A percentile compares a stretch with the other conserved stretches of the same genome.
Evolutionary conservation across 2,329 filamentous ascomycete species (phyloP).

Genomic region (Dactylella cylindrospora): DNA sequence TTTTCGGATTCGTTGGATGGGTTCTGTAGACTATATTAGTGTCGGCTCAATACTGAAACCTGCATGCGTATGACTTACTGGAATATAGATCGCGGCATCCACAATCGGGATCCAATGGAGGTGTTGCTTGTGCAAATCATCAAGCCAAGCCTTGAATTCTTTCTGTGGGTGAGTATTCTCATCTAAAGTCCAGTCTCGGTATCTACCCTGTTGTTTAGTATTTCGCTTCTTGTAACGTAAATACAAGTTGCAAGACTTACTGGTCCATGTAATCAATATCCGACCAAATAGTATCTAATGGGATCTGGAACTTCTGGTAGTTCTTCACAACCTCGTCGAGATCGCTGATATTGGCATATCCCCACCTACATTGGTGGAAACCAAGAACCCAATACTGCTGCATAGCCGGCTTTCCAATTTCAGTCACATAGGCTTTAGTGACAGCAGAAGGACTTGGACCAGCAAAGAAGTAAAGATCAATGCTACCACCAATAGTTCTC

Average conservation of each 20-base stretch:
- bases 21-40: conserved; percentile 1
- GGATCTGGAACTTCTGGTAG: conserved; percentile 66
- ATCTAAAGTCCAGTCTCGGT: conserved; percentile 66
- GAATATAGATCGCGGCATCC: conserved; percentile 61
- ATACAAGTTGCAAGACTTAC: background rate
- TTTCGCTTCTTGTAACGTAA: too few relatives aligned
- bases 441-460: conserved; percentile 56
- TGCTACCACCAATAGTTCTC: conserved; percentile 72
- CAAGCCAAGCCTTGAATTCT: conserved; percentile 66
- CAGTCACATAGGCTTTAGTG: conserved; percentile 57
- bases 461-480: conserved; percentile 62
- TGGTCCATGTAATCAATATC: conserved; percentile 71
- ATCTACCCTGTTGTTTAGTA: conserved; percentile 43
- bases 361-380: conserved; percentile 59
- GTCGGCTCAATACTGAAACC: background rate
- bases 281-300: conserved; percentile 72
- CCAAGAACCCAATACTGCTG: conserved; percentile 60
- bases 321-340: conserved; percentile 61
- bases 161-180: conserved; percentile 62
- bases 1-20: conserved; percentile 55
- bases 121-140: conserved; percentile 65
- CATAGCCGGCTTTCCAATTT: conserved; percentile 57
- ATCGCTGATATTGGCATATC: conserved; percentile 52
- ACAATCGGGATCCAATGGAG: conserved; percentile 78
- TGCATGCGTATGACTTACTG: conserved; percentile 1